Evolutionary conservation across 257 asterid genomes (phyloP), one percentile per base, ranked within the genome.

Genomic region (Solanum rostratum): DNA sequence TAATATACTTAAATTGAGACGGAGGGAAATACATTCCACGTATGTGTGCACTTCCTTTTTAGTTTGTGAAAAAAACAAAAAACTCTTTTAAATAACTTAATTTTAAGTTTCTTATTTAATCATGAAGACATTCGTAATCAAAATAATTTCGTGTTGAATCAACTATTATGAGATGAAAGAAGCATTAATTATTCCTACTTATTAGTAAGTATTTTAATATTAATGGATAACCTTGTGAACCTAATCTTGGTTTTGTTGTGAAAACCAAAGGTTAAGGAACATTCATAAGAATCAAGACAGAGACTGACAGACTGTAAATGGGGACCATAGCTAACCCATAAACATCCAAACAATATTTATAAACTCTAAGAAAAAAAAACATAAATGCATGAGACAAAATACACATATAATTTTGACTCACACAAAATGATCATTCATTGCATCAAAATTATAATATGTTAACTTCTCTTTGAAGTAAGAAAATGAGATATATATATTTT

Each of bases 301-400:
- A 83, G 90, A 57, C 82, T 91, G 97, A 92, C 98, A 95, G 97
- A 88, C 98, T 96, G 97, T 93, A 88, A 81, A 37, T 83, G 88
- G 95, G 99, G 98, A 91, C 95, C 98, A 45, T 87, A 52, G 82
- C 69, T 37, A 20, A 86, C 70, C 84, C 86, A 50, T 50, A 78
- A 78, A 16, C 68, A 60, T 60, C 85, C 52, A 33, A 66, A 22
- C 65, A 74, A 46, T 49, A 73, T 76, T 43, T 54, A 60, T 46
- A 45, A 46, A 79, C 10, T 53, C 19, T 33, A 33, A 81, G n/a
- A n/a, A 33, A 49, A 81, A 66, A 85, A 68, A 43, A 87, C 88
- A 85, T 90, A 84, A 90, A 90, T 90, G 92, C 90, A 91, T 88
- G 93, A 87, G 94, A 92, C 92, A 93, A 89, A 87, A 73, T 86